Base-by-base conservation (phyloP, 768 basidiomycete species). In the Mycena galericulata region DNA sequence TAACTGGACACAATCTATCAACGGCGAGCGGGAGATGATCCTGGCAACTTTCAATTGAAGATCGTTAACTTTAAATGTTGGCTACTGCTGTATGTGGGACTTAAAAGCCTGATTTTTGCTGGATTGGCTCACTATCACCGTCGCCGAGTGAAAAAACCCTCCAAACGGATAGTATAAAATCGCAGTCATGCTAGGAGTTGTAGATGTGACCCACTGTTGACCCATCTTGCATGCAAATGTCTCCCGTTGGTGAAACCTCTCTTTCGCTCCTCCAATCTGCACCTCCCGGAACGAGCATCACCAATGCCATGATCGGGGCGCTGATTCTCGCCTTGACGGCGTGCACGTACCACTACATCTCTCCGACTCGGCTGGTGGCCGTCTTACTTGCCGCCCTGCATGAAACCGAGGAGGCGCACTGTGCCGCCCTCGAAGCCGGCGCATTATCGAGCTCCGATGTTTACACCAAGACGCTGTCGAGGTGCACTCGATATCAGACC, bases 361-460 rank as follows among this genome's bases (percentile, higher is more conserved):
- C 62, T 24, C 62, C 62, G n/a, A 46, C 26, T 22, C 53, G 62
- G 4, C 18, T 64, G 53, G 47, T 53, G 1, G 41, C 43, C 11
- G 24, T 20, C 45, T 29, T 64, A 24, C 30, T 64, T 1, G 30
- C 17, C 1, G 43, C 41, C 5, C 32, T 64, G 43, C 53, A 46
- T 17, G 62, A 64, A n/a, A 38, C 62, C 34, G 62, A 64, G 32
- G 62, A 64, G 24, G 41, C 30, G 0, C 62, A 64, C 38, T 11
- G 55, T 41, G 6, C 15, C 4, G 62, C 62, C n/a, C n/a, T 64
- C 24, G 62, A 64, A 54, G 43, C 24, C 1, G 62, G 62, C 14
- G 32, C 55, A 7, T 43, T 64, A 9, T 56, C 54, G 8, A 45
- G 34, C 18, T 64, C 32, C 22, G 62, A 64, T 4, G 14, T 4